Percentiles rank a stretch among this genome's conserved stretches.
Evolutionary conservation across 768 basidiomycete species (phyloP).

Genomic region (Chalciporus sphaerocephalus): DNA sequence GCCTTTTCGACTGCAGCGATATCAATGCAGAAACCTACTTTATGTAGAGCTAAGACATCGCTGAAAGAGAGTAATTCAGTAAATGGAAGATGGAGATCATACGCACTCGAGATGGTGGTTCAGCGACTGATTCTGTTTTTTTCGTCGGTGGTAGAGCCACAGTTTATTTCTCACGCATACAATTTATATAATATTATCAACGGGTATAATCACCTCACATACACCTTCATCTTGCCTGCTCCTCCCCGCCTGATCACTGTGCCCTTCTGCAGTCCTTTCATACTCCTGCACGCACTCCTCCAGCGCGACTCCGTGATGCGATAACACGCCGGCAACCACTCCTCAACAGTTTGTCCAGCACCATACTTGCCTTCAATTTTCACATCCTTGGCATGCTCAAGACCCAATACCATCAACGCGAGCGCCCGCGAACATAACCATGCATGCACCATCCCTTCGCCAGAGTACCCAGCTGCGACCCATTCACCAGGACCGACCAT

Average conservation of each 20-base stretch:
- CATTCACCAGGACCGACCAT: conserved; percentile 52
- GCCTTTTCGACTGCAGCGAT: conserved; percentile 14
- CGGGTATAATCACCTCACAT: conserved; percentile 1
- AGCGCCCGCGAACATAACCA: conserved; percentile 60
- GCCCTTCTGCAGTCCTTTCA: conserved; percentile 3
- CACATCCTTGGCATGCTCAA: conserved; percentile 21
- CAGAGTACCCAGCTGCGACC: conserved; percentile 66
- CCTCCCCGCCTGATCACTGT: conserved; percentile 11
- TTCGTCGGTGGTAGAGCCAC: neutral
- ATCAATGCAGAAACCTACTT: conserved; percentile 10
- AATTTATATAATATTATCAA: neutral
- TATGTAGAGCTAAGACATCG: neutral
- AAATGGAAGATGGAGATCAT: neutral
- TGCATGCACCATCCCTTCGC: conserved; percentile 72
- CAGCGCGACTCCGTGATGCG: conserved; percentile 14
- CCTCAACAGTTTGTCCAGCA: conserved; percentile 16
- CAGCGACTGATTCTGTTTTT: too few species aligned
- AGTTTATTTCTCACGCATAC: too few species aligned
- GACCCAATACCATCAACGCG: conserved; percentile 54
- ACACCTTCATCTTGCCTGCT: conserved; percentile 26
- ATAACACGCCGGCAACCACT: conserved; percentile 26
- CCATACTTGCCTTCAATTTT: conserved; percentile 20
- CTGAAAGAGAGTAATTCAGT: too few species aligned
- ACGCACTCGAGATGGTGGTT: neutral
- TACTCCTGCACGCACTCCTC: conserved; percentile 3